Evolutionary conservation across 345 rosid species (phyloP), one percentile per base, ranked within the genome.

Genomic region (Noccaea caerulescens): DNA sequence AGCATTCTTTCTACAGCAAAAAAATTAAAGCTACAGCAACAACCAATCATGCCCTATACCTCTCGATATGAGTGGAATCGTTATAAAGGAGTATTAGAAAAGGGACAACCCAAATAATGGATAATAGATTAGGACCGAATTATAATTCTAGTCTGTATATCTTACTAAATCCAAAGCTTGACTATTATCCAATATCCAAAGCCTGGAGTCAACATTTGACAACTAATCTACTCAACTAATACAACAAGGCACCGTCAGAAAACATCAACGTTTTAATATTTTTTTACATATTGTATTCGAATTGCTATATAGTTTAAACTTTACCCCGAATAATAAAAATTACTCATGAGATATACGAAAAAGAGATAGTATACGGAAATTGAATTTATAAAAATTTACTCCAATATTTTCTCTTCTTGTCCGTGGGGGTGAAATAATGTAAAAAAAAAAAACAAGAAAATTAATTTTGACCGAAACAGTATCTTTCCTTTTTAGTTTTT

Each of bases 141-240:
- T 46, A 20, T 25, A 44, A 44, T 20, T 44, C 3, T 41, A 41
- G 25, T 71, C n/a, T 52, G 41, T n/a, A 53, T 7, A 36, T 46
- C 20, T 11, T 56, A 38, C 61, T 5, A 51, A 71, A 61, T 30
- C 71, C 65, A 55, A 54, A 62, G 44, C 36, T 54, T 53, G 30
- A 65, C 41, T 52, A 56, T 16, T 33, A 58, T 51, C 46, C 60
- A 66, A 50, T 33, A 58, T 51, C 46, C 60, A 66, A 50, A 43
- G 41, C 50, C 47, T 4, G 14, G 30, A 59, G 68, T 74, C 78
- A 74, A 74, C 63, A 67, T 51, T 7, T 60, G 9, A 59, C 57
- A 60, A 59, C 68, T 23, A 63, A 72, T 53, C 53, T 10, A 20
- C 69, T 20, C 57, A 72, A 53, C 76, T 67, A 74, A 51, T 58